Conservation (phyloP, 2,329 filamentous ascomycete species). For the Aspergillus sp. region DNA sequence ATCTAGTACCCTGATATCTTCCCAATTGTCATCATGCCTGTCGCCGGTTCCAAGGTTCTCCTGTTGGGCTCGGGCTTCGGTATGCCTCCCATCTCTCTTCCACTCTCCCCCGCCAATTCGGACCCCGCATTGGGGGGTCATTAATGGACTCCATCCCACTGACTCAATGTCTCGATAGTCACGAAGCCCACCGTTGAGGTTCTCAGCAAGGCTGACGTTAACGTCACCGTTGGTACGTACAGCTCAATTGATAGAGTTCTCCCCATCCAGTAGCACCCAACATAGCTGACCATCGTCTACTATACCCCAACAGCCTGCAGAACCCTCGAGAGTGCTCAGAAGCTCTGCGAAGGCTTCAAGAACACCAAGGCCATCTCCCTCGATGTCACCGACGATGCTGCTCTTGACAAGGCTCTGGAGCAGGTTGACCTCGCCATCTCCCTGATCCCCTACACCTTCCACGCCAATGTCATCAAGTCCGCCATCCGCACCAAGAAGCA, state of each 20-base stretch:
- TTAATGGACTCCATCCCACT: background rate
- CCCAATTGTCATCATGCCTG: conserved; percentile 34
- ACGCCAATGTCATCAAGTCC: conserved; percentile 85
- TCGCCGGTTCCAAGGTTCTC: conserved; percentile 43
- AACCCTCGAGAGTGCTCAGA: conserved; percentile 74
- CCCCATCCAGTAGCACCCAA: background rate
- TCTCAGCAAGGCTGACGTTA: conserved; percentile 60
- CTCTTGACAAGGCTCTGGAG: conserved; percentile 77
- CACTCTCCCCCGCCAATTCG: background rate
- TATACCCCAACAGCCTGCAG: conserved; percentile 65
- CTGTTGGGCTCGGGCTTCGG: conserved; percentile 43
- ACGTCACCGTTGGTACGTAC: conserved; percentile 65
- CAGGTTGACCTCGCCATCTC: conserved; percentile 78
- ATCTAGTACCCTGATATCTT: conserved; percentile 11
- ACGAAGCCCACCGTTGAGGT: conserved; percentile 66
- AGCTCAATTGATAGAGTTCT: background rate
- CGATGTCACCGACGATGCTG: conserved; percentile 74
- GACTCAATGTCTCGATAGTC: conserved; percentile 37
- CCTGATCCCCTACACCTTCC: conserved; percentile 90
- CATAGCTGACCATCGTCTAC: conserved; percentile 6
- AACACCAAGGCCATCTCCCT: conserved; percentile 76
- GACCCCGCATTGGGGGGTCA: conserved; percentile 18
- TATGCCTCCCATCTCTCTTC: conserved; percentile 18
- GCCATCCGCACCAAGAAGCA: conserved; percentile 93
- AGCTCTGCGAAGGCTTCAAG: conserved; percentile 70